A percentile compares a stretch with the other conserved stretches of the same genome.
Evolutionary conservation across 164 flowering plant species (phyloP).

Genomic region (Stephania cephalantha): DNA sequence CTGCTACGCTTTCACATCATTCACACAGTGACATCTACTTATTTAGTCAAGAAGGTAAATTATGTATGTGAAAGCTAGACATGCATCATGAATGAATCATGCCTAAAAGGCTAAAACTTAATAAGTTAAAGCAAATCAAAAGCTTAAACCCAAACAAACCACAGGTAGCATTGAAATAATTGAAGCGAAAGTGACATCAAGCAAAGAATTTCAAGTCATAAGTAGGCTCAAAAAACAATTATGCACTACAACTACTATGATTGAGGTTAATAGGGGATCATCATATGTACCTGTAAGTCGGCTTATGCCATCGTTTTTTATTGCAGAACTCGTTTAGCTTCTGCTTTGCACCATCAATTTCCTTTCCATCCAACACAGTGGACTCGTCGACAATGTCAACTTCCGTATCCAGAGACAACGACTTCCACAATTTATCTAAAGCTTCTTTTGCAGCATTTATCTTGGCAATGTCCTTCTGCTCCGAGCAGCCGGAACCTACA

Average conservation of each 20-base stretch:
- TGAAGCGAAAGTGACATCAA: too few relatives aligned
- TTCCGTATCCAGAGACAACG: background rate
- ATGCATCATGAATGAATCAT: too few relatives aligned
- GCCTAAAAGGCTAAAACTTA: too few relatives aligned
- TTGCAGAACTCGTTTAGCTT: conserved; percentile 46
- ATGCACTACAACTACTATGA: background rate
- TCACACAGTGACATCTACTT: background rate
- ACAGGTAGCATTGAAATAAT: too few relatives aligned
- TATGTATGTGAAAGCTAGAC: too few relatives aligned
- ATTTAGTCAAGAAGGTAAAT: too few relatives aligned
- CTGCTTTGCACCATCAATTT: conserved; percentile 50
- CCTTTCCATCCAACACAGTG: conserved; percentile 16
- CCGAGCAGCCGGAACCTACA: conserved; percentile 35
- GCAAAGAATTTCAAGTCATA: too few relatives aligned
- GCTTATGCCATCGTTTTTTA: conserved; percentile 51
- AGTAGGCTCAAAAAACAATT: background rate
- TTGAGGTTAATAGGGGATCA: background rate
- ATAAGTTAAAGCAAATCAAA: too few relatives aligned
- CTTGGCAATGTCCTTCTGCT: conserved; percentile 52
- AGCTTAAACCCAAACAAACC: too few relatives aligned
- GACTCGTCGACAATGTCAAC: background rate
- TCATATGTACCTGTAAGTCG: conserved; percentile 37
- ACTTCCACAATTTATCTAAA: conserved; percentile 25
- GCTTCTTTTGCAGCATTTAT: conserved; percentile 49
- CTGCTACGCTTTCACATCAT: background rate